Percentiles rank a stretch among this genome's conserved stretches.
phyloP scores from a whole-genome alignment of 768 basidiomycete species.

The Boletus edulis region DNA sequence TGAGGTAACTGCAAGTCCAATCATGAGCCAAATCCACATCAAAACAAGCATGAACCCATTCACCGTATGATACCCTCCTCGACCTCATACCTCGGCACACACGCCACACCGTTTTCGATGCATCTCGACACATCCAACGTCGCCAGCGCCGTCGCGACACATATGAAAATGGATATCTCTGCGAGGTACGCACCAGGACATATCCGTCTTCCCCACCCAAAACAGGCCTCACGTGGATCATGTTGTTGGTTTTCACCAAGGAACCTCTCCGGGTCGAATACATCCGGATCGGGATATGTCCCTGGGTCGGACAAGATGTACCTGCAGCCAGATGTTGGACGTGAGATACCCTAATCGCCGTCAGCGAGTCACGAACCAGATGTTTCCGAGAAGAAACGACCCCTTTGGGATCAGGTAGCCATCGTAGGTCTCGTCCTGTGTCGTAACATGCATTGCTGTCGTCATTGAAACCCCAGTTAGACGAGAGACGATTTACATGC shows the following conservation, averaged over 20 bases:
- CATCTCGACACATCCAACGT: conserved; percentile 8
- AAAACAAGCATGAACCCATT: neutral
- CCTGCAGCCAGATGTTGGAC: neutral
- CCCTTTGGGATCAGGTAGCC: conserved; percentile 27
- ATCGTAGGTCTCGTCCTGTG: conserved; percentile 15
- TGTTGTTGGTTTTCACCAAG: conserved; percentile 5
- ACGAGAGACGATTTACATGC: neutral
- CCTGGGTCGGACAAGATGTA: conserved; percentile 7
- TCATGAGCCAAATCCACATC: too few species aligned
- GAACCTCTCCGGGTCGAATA: conserved; percentile 16
- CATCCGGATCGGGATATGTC: conserved; percentile 6
- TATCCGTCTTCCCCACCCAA: conserved; percentile 15
- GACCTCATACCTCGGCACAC: conserved; percentile 1
- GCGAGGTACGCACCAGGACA: conserved; percentile 12
- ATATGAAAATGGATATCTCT: conserved; percentile 6
- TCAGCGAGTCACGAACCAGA: conserved; percentile 5
- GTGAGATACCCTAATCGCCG: neutral
- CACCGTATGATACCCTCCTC: conserved; percentile 3
- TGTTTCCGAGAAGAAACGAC: conserved; percentile 2
- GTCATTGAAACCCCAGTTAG: neutral
- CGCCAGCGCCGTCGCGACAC: conserved; percentile 6
- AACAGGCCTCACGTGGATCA: conserved; percentile 11
- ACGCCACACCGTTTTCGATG: neutral
- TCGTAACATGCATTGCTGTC: conserved; percentile 6
- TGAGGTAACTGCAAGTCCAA: neutral